A percentile compares a stretch with the other conserved stretches of the same genome.
These are phyloP conservation scores for Pichia sp. DNA, from an alignment of 1,139 yeast species.

Conservation along the genomic window DNA sequence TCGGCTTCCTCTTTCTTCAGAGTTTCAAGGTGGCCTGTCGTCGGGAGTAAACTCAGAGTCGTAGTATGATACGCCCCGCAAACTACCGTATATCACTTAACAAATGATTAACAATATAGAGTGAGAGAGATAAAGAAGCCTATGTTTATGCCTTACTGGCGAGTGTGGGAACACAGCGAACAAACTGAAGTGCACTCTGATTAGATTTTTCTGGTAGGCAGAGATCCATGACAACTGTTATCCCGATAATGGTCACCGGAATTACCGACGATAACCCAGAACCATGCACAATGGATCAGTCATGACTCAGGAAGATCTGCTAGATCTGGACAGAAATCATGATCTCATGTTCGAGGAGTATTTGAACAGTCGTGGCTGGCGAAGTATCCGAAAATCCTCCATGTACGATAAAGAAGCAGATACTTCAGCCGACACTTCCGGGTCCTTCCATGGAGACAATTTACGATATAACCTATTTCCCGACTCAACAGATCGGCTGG, in stretches of 20 bases:
- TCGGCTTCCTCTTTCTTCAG: constrained; percentile 32
- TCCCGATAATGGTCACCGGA: no score
- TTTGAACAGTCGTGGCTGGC: constrained; percentile 7
- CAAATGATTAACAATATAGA: no score
- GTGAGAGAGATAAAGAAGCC: no score
- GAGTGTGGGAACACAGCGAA: no score
- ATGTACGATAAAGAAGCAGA: neutral
- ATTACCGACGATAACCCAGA: neutral
- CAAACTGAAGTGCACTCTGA: no score
- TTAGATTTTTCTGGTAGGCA: no score
- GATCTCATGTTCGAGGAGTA: constrained; percentile 9
- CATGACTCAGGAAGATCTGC: neutral
- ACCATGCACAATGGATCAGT: neutral
- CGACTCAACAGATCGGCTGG: constrained; percentile 5
- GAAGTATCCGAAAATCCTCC: constrained; percentile 1
- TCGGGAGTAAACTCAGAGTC: constrained; percentile 14
- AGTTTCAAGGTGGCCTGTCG: constrained; percentile 32
- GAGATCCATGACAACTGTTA: no score
- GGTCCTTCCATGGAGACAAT: constrained; percentile 6
- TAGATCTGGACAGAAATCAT: constrained; percentile 1
- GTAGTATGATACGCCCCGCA: constrained; percentile 4
- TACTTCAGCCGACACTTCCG: constrained; percentile 3
- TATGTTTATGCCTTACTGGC: no score
- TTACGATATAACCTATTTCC: constrained; percentile 2
- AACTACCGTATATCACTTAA: no score